Evolutionary conservation across 1,284 basidiomycete species (phyloP).

Genomic region (Singerocomus inundabilis): DNA sequence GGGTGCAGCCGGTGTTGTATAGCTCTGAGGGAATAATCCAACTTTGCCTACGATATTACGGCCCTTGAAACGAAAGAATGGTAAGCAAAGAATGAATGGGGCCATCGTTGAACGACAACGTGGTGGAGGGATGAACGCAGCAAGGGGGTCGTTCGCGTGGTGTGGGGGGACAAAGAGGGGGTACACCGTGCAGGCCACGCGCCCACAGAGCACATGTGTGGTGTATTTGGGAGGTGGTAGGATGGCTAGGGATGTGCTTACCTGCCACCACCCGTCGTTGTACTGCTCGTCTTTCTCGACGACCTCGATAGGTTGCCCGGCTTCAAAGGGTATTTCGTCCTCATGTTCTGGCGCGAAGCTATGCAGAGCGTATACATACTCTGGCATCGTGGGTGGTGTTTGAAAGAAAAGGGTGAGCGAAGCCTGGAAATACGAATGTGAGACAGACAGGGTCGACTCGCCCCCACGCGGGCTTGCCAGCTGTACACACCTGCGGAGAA

Average conservation of each 20-base stretch:
- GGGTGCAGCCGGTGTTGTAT: slow-evolving; percentile 70
- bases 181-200: slow-evolving; percentile 15
- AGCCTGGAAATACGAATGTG: neutral
- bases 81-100: slow-evolving; percentile 25
- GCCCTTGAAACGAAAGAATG: slow-evolving; percentile 53
- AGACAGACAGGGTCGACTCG: neutral
- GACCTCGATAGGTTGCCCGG: slow-evolving; percentile 87
- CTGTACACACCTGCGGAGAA: slow-evolving; percentile 3
- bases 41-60: slow-evolving; percentile 78
- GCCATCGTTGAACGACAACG: slow-evolving; percentile 22
- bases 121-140: slow-evolving; percentile 14
- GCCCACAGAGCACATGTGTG: slow-evolving; percentile 3
- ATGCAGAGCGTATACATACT: slow-evolving; percentile 78
- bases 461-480: neutral
- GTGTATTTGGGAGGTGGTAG: slow-evolving; percentile 17
- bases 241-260: slow-evolving; percentile 42
- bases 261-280: slow-evolving; percentile 99
- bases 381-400: slow-evolving; percentile 36
- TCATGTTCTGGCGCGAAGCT: slow-evolving; percentile 90
- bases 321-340: slow-evolving; percentile 87
- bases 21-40: slow-evolving; percentile 91
- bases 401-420: slow-evolving; percentile 1
- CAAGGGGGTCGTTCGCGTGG: slow-evolving; percentile 9
- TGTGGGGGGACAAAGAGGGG: slow-evolving; percentile 1
- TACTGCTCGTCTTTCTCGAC: slow-evolving; percentile 94